Evolutionary conservation across 257 asterid genomes (phyloP), one percentile per base, ranked within the genome.

Genomic region (Cruciata laevipes): DNA sequence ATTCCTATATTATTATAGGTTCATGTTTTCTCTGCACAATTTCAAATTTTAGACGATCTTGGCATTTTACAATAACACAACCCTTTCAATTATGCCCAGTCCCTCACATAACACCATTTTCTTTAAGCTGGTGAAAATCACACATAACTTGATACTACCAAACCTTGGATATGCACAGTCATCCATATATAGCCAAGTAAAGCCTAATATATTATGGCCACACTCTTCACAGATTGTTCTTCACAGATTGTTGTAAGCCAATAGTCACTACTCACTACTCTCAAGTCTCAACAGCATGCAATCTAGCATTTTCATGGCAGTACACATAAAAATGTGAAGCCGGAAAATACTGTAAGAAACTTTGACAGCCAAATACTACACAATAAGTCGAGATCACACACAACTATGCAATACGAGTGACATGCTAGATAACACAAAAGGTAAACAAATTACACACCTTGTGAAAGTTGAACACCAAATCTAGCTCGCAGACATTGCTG

Each of bases 401-500:
- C 24, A 11, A 65, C 60, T 31, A 16, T 32, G 30, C 30, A 33
- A 62, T 17, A 44, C 6, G 17, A 70, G 12, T 0, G 8, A 23
- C 24, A 23, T 52, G 35, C 37, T 33, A 18, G 47, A 70, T 53
- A 33, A 37, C 58, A 37, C 7, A 40, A 17, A 10, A 33, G 65
- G 59, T 0, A 53, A 13, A 25, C 44, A 37, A 32, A 44, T 65
- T 33, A 42, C 75, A 23, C 77, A 94, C 99, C 98, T 94, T 94
- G 85, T 94, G 98, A 80, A 94, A 90, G 78, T 94, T 94, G 76
- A 88, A 94, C 21, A 94, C 98, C 70, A 94, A 76, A 83, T 94
- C 99, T 31, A 94, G 86, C 87, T 90, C 99, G 40, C 98, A 94
- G 17, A 90, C 98, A 32, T 94, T 94, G 95, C 99, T 89, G 87